Base-by-base conservation (phyloP, 805 yeast genomes). In the Ogataea trehaloabstinens region DNA sequence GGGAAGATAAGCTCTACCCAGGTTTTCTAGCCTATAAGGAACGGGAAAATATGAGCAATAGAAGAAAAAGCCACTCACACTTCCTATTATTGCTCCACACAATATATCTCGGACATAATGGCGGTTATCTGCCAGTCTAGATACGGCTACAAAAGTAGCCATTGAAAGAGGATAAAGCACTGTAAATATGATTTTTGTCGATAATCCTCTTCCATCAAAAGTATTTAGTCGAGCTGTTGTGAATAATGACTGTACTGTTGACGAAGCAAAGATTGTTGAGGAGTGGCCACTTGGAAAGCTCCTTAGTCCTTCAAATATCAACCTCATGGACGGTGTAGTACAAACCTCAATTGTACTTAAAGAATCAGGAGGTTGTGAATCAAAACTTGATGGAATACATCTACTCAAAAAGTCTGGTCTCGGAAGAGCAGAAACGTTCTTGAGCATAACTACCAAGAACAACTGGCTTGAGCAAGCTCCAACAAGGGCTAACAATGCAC, bases 241-340 rank as follows among this genome's bases (percentile, higher is more conserved):
- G 45, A 66, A 61, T 17, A 70, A 55, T 17, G 62, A 51, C 20
- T 64, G 53, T 15, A 65, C 53, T 1, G 66, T 61, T 42, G 68
- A 62, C 1, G 80, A 70, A 1, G 79, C 65, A 48, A 76, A 76
- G 17, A 74, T 60, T 5, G 75, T 63, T 6, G 78, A 63, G 0
- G 81, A 66, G 51, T 77, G 82, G 1, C 80, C 82, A 34, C 78
- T 73, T 2, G 82, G 82, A 34, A 79, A 75, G 19, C 78, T 71
- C 46, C 79, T 64, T 51, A 74, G 72, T 1, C 82, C 82, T 49
- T 76, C 80, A 49, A 58, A 52, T 15, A 77, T 52, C 3, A 63
- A 40, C 12, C 43, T 49, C 3, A 52, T 17, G 35, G 71, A 51
- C 1, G 55, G 51, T 19, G 71, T 64, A 1, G 73, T 61, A 51